Base-by-base conservation (phyloP, 768 basidiomycete genomes). In the Sporobolomyces roseus region DNA sequence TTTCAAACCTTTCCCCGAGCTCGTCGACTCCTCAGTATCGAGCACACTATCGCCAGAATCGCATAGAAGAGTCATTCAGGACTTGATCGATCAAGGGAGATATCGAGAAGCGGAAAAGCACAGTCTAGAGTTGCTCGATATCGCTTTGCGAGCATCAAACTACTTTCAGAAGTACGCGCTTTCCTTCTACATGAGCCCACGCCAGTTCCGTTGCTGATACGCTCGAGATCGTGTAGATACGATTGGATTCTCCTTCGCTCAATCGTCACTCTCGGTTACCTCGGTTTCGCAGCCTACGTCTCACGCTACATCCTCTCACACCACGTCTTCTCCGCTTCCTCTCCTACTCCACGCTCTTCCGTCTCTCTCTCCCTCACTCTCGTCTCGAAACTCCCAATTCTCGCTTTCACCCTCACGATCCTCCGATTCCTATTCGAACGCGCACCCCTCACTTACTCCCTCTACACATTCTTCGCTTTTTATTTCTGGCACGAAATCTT, bases 391-490 rank as follows among this genome's bases (percentile, higher is more conserved):
- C 25, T 85, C 8, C 85, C 81, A 49, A 81, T 90, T 9, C 30
- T 78, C 13, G 77, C 75, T 2, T 73, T 81, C 45, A 53, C 75
- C 10, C 73, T 64, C 21, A 84, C 83, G 61, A 85, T 83, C 80
- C 64, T 59, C 0, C 74, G 83, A 16, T 89, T 90, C 75, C 80
- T 80, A 45, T 49, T 86, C n/a, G 88, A 91, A 74, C 79, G 77
- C 29, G 85, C 86, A 0, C 87, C 89, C 0, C 84, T 82, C 83
- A 85, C 85, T 5, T 88, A 89, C 74, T 91, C 88, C 75, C 64
- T 89, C 48, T 93, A 93, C 74, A 82, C 86, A 41, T 76, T 82
- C 6, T 91, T 91, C 69, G 89, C 90, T 0, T 82, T 84, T 36
- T 90, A 85, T 78, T 91, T 91, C 77, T 90, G 88, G 88, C 81